Base-by-base conservation (phyloP, 768 basidiomycete genomes). In the Hypsizygus marmoreus region DNA sequence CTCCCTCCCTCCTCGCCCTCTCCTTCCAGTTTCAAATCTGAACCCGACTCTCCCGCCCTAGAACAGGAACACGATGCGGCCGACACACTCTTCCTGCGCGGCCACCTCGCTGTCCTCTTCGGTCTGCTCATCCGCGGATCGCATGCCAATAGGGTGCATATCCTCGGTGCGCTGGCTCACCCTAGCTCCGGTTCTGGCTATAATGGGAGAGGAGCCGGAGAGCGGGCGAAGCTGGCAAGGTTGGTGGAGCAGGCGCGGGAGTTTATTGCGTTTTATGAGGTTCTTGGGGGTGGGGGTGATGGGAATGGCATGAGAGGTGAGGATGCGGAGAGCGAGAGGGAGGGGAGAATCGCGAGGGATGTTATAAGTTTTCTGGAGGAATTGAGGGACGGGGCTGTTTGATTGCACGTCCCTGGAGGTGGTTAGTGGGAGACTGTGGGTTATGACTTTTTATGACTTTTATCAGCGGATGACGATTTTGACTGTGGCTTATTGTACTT, bases 81-180 rank as follows among this genome's bases (percentile, higher is more conserved):
- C 4, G 76, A 80, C 51, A 61, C 67, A 26, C 70, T 72, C 10
- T 82, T 88, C 52, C 72, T 92, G 6, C 77, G 78, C 12, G 86
- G 86, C 1, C 89, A 91, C 57, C 76, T 88, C 4, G 81, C 90
- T 0, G 79, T 92, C 6, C 75, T 93, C 4, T 76, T 93, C 37
- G 88, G 78, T 6, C 59, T 80, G 29, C 66, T 79, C 40, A 79
- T 79, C 70, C 66, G 63, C 22, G 66, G 61, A 19, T 71, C 63
- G 28, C 36, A 47, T 2, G 50, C 48, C 24, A 78, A 78, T 43
- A 69, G 73, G 44, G 38, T 33, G 1, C 49, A 59, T 4, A 58
- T 81, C 3, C 57, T 79, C 11, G 45, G 45, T 5, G 42, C 55
- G 13, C 59, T 74, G 10, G 63, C 64, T 33, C 28, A 14, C 39